These are phyloP conservation scores for Didymella segeticola DNA, from an alignment of 2,329 filamentous ascomycete genomes.

Conservation along the genomic window DNA sequence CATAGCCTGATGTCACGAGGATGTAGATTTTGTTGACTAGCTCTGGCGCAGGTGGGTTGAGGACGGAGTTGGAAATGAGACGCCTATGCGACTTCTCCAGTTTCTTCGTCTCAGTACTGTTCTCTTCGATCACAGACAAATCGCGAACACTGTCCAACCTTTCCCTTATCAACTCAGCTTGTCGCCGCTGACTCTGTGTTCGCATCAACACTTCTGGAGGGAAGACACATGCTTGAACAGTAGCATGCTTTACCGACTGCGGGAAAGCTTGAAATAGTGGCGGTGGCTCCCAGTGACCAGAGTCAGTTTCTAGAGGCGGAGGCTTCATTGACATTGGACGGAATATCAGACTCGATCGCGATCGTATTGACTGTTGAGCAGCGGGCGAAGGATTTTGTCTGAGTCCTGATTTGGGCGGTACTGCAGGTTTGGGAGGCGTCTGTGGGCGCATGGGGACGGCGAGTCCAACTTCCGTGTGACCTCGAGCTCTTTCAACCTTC, in stretches of 20 bases:
- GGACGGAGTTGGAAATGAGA: slow-evolving; percentile 46
- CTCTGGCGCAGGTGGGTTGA: slow-evolving; percentile 63
- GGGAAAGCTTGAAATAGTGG: slow-evolving; percentile 88
- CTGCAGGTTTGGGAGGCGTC: slow-evolving; percentile 31
- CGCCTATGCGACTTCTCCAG: slow-evolving; percentile 53
- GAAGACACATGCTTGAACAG: slow-evolving; percentile 70
- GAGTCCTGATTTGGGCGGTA: slow-evolving; percentile 31
- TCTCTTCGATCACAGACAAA: slow-evolving; percentile 38
- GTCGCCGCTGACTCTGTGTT: slow-evolving; percentile 60
- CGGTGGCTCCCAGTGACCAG: slow-evolving; percentile 60
- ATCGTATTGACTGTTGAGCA: slow-evolving; percentile 38
- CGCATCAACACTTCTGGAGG: slow-evolving; percentile 74
- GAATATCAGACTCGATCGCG: slow-evolving; percentile 43
- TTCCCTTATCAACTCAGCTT: slow-evolving; percentile 51
- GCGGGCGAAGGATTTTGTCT: slow-evolving; percentile 40
- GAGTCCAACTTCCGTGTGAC: slow-evolving; percentile 54
- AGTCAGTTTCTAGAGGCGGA: slow-evolving; percentile 24
- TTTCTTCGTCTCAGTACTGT: slow-evolving; percentile 37
- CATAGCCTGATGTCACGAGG: slow-evolving; percentile 71
- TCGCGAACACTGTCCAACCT: slow-evolving; percentile 47
- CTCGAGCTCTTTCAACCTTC: slow-evolving; percentile 56
- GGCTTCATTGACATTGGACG: slow-evolving; percentile 40
- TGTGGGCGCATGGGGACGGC: slow-evolving; percentile 45
- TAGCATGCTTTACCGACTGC: slow-evolving; percentile 78
- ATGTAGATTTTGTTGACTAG: slow-evolving; percentile 77